Conservation (phyloP, 2,329 filamentous ascomycete genomes). For the Rasamsonia emersonii region DNA sequence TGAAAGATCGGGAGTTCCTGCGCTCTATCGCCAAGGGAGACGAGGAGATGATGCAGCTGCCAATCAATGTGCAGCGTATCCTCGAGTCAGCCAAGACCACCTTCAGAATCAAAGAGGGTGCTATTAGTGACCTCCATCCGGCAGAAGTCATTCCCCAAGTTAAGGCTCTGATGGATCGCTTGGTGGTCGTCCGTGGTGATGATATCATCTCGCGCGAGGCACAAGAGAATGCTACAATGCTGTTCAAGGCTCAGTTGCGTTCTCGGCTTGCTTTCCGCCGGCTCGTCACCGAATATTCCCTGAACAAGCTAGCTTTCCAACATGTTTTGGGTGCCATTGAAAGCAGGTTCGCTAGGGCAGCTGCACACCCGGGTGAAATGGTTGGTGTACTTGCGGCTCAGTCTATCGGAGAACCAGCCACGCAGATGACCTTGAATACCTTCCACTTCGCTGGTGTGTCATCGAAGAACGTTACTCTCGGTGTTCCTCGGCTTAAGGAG, state of each 20-base stretch:
- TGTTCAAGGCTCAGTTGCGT: constrained; percentile 87
- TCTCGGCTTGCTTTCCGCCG: constrained; percentile 89
- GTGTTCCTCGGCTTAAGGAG: constrained; percentile 98
- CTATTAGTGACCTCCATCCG: constrained; percentile 82
- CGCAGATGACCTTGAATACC: constrained; percentile 98
- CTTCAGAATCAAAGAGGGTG: constrained; percentile 79
- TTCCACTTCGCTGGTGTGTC: constrained; percentile 99
- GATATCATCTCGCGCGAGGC: constrained; percentile 79
- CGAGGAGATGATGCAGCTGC: constrained; percentile 80
- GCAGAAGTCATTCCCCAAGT: constrained; percentile 78
- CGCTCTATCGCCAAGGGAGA: constrained; percentile 66
- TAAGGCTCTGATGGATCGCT: constrained; percentile 61
- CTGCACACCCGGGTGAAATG: constrained; percentile 94
- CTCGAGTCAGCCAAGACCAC: constrained; percentile 83
- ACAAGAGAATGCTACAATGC: constrained; percentile 74
- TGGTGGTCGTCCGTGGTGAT: constrained; percentile 77
- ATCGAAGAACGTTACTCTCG: constrained; percentile 97
- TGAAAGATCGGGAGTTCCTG: constrained; percentile 65
- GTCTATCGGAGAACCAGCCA: constrained; percentile 96
- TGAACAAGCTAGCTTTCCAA: constrained; percentile 87
- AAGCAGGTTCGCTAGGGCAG: constrained; percentile 74
- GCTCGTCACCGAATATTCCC: constrained; percentile 71
- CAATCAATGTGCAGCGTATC: constrained; percentile 83
- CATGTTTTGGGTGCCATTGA: constrained; percentile 88
- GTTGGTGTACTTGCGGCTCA: constrained; percentile 95